Percentiles rank a stretch among this genome's conserved stretches.
Conservation (phyloP, 768 basidiomycete genomes). For the Pilatotrama ljubarskyi region DNA sequence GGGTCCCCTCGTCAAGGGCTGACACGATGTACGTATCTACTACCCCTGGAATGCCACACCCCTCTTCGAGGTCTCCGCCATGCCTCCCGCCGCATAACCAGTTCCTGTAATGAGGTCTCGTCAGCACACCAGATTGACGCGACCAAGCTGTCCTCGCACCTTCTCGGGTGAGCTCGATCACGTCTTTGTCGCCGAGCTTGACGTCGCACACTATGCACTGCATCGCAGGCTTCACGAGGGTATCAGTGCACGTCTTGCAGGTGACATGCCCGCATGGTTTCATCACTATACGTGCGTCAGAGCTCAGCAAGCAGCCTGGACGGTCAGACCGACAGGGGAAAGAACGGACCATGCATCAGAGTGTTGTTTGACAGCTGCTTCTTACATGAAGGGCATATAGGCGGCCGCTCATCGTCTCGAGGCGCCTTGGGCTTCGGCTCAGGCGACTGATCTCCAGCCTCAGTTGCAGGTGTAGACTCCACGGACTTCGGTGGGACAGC, state of each 20-base stretch:
- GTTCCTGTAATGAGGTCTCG: conserved; percentile 54
- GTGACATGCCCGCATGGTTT: conserved; percentile 89
- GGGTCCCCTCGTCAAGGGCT: too few relatives aligned
- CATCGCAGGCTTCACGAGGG: conserved; percentile 72
- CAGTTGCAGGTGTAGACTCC: conserved; percentile 41
- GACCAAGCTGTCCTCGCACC: conserved; percentile 45
- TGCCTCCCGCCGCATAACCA: conserved; percentile 91
- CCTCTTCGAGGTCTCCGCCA: conserved; percentile 81
- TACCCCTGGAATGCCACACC: conserved; percentile 88
- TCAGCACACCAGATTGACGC: background rate
- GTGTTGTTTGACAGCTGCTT: conserved; percentile 78
- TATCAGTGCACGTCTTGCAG: conserved; percentile 89
- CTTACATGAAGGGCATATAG: conserved; percentile 90
- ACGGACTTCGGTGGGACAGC: conserved; percentile 27
- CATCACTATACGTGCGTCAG: conserved; percentile 50
- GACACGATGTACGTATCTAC: background rate
- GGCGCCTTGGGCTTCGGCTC: conserved; percentile 34
- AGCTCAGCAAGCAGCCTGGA: background rate
- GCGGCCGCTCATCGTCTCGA: conserved; percentile 54
- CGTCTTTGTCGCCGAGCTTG: conserved; percentile 61
- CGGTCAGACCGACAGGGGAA: background rate
- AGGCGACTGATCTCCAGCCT: conserved; percentile 27
- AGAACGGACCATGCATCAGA: conserved; percentile 61
- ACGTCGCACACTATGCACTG: conserved; percentile 90
- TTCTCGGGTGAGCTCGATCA: conserved; percentile 86